phyloP scores from a whole-genome alignment of 768 basidiomycete species.

The Podaxis pistillaris region DNA sequence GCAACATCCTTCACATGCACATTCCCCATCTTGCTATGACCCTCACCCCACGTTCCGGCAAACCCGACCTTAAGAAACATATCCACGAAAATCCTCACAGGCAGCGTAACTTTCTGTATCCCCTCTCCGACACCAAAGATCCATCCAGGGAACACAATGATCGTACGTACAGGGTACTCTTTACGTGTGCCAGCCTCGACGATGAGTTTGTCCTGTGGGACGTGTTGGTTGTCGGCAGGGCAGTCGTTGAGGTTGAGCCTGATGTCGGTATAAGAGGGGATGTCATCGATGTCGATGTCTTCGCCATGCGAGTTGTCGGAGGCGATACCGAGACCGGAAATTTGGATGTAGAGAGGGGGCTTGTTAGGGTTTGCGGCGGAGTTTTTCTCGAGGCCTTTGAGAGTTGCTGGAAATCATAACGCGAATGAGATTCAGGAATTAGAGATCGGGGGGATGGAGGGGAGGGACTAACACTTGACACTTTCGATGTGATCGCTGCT shows the following conservation, averaged over 20 bases:
- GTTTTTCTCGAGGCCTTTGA: conserved; percentile 36
- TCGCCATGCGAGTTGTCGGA: conserved; percentile 42
- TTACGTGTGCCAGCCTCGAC: conserved; percentile 38
- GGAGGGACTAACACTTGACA: background rate
- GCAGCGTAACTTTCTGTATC: conserved; percentile 34
- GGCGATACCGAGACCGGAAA: conserved; percentile 39
- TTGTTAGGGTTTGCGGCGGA: conserved; percentile 32
- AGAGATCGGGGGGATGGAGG: background rate
- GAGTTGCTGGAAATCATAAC: conserved; percentile 27
- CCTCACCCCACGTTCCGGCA: conserved; percentile 43
- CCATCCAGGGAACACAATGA: conserved; percentile 40
- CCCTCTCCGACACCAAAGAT: conserved; percentile 44
- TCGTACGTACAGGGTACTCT: conserved; percentile 40
- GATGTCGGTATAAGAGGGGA: conserved; percentile 36
- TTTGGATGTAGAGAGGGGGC: conserved; percentile 42
- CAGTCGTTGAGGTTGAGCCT: conserved; percentile 30
- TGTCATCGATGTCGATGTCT: conserved; percentile 23
- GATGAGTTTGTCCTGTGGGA: conserved; percentile 29
- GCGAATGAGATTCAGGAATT: background rate
- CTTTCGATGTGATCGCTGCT: conserved; percentile 10
- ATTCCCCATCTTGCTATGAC: conserved; percentile 34
- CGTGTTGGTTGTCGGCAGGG: conserved; percentile 21
- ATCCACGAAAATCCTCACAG: conserved; percentile 35
- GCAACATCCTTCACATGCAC: conserved; percentile 42
- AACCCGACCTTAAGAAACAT: conserved; percentile 30